Conservation (phyloP, 495 filamentous ascomycete species). For the Lophiotrema nucula region DNA sequence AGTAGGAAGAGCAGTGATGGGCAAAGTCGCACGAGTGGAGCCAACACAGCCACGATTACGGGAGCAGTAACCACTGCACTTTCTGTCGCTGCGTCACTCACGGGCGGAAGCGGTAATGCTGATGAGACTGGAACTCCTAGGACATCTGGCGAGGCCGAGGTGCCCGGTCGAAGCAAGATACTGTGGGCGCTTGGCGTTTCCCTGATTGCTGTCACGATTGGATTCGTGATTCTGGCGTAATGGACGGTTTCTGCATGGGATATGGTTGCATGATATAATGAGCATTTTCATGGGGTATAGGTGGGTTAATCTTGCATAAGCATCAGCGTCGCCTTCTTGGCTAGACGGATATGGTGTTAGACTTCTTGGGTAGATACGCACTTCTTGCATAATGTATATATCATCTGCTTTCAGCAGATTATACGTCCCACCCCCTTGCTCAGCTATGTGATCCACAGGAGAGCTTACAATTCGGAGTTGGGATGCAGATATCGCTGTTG, state of each 20-base stretch:
- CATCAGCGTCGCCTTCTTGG: no score
- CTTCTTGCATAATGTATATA: no score
- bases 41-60: slow-evolving; percentile 2
- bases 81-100: background rate
- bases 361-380: no score
- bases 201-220: slow-evolving; percentile 1
- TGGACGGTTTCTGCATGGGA: background rate
- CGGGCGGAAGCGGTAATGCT: background rate
- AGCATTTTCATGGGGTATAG: no score
- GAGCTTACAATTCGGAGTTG: no score
- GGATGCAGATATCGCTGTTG: no score
- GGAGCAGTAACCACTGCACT: slow-evolving; percentile 20
- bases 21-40: background rate
- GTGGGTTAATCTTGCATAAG: no score
- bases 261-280: no score
- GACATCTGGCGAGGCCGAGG: background rate
- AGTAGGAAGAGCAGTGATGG: slow-evolving; percentile 11
- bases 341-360: no score
- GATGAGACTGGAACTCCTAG: slow-evolving; percentile 7
- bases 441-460: no score
- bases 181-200: background rate
- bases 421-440: no score
- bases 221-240: slow-evolving; percentile 2
- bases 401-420: no score
- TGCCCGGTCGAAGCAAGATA: background rate